phyloP scores from a whole-genome alignment of 1,284 basidiomycete genomes.

The Trichosporon coremiiforme region DNA sequence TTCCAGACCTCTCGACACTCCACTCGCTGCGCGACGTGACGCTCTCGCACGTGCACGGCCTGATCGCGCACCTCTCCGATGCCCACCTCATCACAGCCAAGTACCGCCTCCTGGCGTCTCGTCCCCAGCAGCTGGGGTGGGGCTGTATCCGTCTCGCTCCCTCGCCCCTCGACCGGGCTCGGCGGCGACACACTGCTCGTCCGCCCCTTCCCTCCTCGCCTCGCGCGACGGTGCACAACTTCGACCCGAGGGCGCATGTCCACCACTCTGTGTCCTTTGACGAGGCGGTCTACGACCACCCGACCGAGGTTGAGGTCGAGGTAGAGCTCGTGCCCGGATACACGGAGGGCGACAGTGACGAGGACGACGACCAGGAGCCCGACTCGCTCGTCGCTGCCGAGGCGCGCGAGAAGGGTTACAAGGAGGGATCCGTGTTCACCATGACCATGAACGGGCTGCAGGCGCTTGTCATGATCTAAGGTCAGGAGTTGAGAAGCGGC shows the following conservation, averaged over 20 bases:
- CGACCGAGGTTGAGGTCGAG: slow-evolving; percentile 33
- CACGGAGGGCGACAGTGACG: slow-evolving; percentile 34
- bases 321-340: slow-evolving; percentile 40
- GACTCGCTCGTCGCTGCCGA: slow-evolving; percentile 45
- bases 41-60: slow-evolving; percentile 49
- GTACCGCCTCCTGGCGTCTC: slow-evolving; percentile 51
- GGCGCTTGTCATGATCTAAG: slow-evolving; percentile 49
- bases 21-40: slow-evolving; percentile 55
- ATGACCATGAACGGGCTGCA: slow-evolving; percentile 51
- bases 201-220: slow-evolving; percentile 20
- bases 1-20: slow-evolving; percentile 53
- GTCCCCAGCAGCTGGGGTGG: slow-evolving; percentile 43
- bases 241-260: neutral
- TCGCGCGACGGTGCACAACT: slow-evolving; percentile 24
- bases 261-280: slow-evolving; percentile 7
- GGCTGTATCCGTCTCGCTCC: slow-evolving; percentile 52
- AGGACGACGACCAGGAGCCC: slow-evolving; percentile 49
- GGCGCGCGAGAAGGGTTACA: slow-evolving; percentile 40
- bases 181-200: neutral
- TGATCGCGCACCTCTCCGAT: slow-evolving; percentile 47
- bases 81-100: slow-evolving; percentile 44
- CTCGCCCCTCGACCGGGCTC: slow-evolving; percentile 30
- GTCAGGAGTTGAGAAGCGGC: neutral
- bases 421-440: slow-evolving; percentile 50
- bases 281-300: slow-evolving; percentile 32